Conservation (phyloP, 306 rosid species). For the Castanea sativa region DNA sequence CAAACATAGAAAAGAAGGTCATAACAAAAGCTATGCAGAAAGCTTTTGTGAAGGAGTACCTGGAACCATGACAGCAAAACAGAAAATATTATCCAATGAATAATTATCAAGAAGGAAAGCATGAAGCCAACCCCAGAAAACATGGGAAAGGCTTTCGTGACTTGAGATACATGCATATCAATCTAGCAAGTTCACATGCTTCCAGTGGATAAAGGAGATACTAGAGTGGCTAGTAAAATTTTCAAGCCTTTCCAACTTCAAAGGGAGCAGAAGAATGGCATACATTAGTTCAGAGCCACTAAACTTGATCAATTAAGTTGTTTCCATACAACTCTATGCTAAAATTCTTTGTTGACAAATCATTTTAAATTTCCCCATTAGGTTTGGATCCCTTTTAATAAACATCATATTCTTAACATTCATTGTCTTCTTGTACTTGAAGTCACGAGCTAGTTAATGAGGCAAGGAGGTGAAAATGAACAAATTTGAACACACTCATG, state of each 20-base stretch:
- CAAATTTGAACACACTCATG: neutral
- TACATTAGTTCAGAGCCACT: neutral
- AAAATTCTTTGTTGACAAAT: neutral
- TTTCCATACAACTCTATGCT: neutral
- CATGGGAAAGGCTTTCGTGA: neutral
- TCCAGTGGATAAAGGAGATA: neutral
- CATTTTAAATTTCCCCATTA: neutral
- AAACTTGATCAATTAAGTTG: neutral
- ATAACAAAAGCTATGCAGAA: constrained; percentile 70
- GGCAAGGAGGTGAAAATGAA: neutral
- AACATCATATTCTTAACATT: neutral
- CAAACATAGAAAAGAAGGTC: constrained; percentile 91
- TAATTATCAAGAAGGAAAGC: neutral
- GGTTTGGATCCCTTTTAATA: neutral
- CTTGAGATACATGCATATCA: neutral
- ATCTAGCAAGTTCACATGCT: neutral
- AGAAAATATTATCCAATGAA: constrained; percentile 4
- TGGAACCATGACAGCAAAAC: constrained; percentile 31
- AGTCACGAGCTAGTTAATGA: neutral
- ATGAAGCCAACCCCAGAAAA: neutral
- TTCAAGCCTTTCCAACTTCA: neutral
- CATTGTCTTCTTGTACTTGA: neutral
- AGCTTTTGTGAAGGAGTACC: constrained; percentile 93
- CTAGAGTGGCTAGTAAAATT: neutral
- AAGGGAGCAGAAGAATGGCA: neutral